Percentiles rank a stretch among this genome's conserved stretches.
phyloP scores from a whole-genome alignment of 768 basidiomycete genomes.

The Rhodosporidiobolus sp. region DNA sequence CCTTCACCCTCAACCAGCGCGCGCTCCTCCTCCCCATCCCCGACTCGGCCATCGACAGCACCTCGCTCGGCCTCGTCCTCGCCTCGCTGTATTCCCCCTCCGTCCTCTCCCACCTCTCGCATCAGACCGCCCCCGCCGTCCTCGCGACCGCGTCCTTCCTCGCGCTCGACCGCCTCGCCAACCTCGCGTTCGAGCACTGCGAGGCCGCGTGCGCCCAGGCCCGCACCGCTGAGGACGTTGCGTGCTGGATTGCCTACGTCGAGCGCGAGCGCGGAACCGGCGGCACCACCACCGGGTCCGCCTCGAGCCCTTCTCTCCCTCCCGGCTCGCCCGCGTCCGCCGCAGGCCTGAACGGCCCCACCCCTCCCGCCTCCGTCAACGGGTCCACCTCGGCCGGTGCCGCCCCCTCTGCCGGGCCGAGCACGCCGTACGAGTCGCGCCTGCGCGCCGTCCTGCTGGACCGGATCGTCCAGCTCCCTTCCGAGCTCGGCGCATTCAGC shows the following conservation, averaged over 20 bases:
- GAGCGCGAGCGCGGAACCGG: not conserved
- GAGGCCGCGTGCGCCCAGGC: not conserved
- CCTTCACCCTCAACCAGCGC: not conserved
- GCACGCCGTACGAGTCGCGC: not conserved
- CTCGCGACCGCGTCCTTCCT: constrained; percentile 24
- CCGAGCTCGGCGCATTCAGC: constrained; percentile 2
- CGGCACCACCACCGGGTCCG: no score
- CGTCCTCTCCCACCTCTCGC: constrained; percentile 13
- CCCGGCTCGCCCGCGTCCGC: not conserved
- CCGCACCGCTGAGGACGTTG: not conserved
- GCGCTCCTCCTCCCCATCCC: constrained; percentile 2
- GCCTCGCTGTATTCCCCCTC: constrained; percentile 31
- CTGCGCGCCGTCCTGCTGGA: not conserved
- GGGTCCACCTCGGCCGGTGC: not conserved
- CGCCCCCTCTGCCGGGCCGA: not conserved
- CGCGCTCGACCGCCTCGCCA: constrained; percentile 13
- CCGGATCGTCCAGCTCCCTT: not conserved
- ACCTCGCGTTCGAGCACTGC: constrained; percentile 1
- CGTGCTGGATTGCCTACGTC: constrained; percentile 6
- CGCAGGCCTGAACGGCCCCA: not conserved
- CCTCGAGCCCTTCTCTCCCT: no score
- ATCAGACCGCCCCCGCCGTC: not conserved
- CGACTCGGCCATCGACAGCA: constrained; percentile 12
- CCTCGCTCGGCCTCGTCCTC: constrained; percentile 13
- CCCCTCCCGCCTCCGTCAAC: not conserved